phyloP scores from a whole-genome alignment of 2,329 filamentous ascomycete species.

The Chalaropsis ovoidea region DNA sequence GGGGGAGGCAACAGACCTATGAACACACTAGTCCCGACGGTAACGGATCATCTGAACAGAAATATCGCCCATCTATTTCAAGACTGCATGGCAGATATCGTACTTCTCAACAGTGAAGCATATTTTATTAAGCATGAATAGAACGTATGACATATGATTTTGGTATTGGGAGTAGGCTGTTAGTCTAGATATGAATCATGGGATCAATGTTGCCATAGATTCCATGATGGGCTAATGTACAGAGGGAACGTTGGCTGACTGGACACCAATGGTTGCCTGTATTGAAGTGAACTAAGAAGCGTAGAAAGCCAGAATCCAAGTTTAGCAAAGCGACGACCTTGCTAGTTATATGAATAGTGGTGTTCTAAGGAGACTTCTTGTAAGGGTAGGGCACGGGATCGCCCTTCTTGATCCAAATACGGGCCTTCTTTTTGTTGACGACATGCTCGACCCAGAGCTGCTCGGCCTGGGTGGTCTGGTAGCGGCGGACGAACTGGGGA shows the following conservation, averaged over 20 bases:
- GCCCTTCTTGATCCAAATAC: conserved; percentile 71
- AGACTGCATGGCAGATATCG: neutral
- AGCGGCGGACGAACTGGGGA: conserved; percentile 76
- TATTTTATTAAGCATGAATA: neutral
- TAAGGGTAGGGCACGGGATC: conserved; percentile 58
- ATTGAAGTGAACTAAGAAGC: neutral
- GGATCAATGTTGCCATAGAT: neutral
- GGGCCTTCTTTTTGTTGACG: conserved; percentile 75
- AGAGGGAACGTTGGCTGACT: conserved; percentile 14
- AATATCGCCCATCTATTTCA: neutral
- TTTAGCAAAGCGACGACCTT: neutral
- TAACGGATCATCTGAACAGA: neutral
- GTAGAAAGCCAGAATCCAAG: neutral
- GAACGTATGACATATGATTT: neutral
- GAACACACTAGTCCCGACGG: neutral
- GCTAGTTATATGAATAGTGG: neutral
- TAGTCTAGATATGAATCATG: neutral
- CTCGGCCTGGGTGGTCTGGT: conserved; percentile 61
- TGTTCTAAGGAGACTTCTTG: conserved; percentile 33
- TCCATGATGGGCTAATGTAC: neutral
- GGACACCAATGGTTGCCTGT: neutral
- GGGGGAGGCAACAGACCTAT: neutral
- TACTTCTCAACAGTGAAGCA: neutral
- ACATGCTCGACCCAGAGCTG: conserved; percentile 87
- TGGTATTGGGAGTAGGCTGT: neutral